Evolutionary conservation across 345 rosid genomes (phyloP).

Genomic region (Euphorbia pulcherrima): DNA sequence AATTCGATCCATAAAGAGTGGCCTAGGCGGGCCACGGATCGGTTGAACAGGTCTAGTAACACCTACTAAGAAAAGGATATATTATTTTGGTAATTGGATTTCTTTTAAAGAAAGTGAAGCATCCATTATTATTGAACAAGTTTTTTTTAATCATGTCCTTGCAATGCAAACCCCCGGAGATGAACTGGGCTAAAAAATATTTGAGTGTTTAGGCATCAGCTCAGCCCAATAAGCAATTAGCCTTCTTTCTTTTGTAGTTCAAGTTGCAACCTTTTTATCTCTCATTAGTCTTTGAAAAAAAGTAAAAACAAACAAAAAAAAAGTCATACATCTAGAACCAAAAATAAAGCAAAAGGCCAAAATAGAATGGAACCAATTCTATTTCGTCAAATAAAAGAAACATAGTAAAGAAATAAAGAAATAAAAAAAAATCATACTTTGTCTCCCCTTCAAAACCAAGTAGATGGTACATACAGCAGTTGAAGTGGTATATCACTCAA

Average conservation of each 20-base stretch:
- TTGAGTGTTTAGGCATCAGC: background rate
- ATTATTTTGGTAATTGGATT: background rate
- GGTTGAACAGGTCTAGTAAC: too few species aligned
- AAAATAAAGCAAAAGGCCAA: constrained; percentile 20
- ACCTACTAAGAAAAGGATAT: constrained; percentile 3
- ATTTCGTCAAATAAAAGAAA: constrained; percentile 27
- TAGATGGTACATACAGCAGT: too few species aligned
- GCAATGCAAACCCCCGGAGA: constrained; percentile 5
- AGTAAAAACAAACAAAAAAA: background rate
- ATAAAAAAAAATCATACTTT: constrained; percentile 16
- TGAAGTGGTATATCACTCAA: too few species aligned
- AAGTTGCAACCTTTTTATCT: background rate
- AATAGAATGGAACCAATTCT: constrained; percentile 19
- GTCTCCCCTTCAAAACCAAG: constrained; percentile 14
- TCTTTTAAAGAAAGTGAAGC: constrained; percentile 29
- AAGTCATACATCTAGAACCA: constrained; percentile 15
- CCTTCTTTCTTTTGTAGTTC: background rate
- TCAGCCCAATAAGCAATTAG: background rate
- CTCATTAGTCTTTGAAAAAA: constrained; percentile 15
- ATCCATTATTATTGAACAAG: constrained; percentile 19
- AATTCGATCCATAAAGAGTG: too few species aligned
- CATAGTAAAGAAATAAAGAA: constrained; percentile 17
- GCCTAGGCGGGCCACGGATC: too few species aligned
- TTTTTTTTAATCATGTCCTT: constrained; percentile 22
- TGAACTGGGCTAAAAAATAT: background rate